These are phyloP conservation scores for Xylariaceae sp. DNA, from an alignment of 2,329 filamentous ascomycete species.

Conservation along the genomic window DNA sequence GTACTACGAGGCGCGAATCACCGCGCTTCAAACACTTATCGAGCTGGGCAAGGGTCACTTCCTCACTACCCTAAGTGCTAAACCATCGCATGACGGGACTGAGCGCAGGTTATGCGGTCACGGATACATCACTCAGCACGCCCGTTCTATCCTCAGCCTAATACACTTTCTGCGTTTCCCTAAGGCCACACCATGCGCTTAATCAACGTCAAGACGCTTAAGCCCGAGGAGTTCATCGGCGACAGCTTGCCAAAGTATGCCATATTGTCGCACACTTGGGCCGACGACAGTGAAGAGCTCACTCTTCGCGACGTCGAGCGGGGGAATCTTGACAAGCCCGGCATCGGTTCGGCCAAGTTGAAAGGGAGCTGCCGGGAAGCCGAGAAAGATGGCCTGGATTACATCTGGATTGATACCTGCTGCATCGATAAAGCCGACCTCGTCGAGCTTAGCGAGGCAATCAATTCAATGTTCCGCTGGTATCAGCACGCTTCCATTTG, in stretches of 20 bases:
- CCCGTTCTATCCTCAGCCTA: no score
- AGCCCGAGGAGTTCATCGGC: slow-evolving; percentile 6
- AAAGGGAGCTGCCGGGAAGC: slow-evolving; percentile 1
- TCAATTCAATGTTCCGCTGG: slow-evolving; percentile 10
- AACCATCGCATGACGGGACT: no score
- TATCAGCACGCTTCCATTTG: slow-evolving; percentile 2
- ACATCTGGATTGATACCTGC: slow-evolving; percentile 8
- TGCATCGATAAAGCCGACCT: slow-evolving; percentile 7
- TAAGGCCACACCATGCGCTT: slow-evolving; percentile 5
- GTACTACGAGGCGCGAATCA: no score
- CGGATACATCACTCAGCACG: no score
- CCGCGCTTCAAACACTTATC: no score
- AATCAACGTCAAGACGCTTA: slow-evolving; percentile 3
- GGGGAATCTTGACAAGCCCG: background rate
- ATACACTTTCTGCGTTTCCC: no score
- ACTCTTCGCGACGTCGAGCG: background rate
- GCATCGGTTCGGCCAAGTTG: slow-evolving; percentile 2
- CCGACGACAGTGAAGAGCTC: background rate
- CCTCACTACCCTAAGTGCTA: no score
- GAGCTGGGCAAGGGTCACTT: no score
- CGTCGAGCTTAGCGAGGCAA: slow-evolving; percentile 3
- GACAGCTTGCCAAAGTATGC: background rate
- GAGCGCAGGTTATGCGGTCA: no score
- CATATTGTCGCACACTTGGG: slow-evolving; percentile 7
- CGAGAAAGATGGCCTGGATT: background rate